Evolutionary conservation across 2,329 filamentous ascomycete species (phyloP).

Genomic region (Apiospora pterosperma): DNA sequence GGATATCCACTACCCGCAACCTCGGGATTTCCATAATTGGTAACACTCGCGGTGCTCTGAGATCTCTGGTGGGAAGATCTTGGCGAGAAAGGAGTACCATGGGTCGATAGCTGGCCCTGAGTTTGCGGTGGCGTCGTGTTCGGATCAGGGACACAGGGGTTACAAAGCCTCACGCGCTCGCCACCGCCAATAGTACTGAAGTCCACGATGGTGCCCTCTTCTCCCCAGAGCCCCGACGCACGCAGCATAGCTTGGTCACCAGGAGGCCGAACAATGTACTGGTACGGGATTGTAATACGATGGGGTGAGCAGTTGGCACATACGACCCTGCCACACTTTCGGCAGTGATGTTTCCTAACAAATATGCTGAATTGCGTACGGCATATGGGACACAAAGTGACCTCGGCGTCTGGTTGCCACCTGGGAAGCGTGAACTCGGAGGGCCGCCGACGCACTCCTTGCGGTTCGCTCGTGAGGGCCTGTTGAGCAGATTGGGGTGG

Average conservation of each 20-base stretch:
- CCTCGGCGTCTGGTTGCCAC: constrained; percentile 89
- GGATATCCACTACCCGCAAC: not conserved
- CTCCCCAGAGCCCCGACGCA: constrained; percentile 34
- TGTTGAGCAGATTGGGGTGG: not conserved
- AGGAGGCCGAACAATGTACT: constrained; percentile 85
- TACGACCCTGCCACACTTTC: constrained; percentile 92
- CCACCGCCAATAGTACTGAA: constrained; percentile 48
- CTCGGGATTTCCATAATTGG: constrained; percentile 23
- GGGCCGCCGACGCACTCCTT: constrained; percentile 6
- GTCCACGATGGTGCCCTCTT: constrained; percentile 39
- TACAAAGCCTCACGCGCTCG: constrained; percentile 57
- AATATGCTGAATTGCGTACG: constrained; percentile 75
- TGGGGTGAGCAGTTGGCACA: constrained; percentile 89
- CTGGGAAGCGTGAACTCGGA: constrained; percentile 59
- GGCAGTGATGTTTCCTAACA: constrained; percentile 89
- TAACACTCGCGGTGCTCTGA: constrained; percentile 39
- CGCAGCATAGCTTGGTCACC: constrained; percentile 29
- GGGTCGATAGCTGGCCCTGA: constrained; percentile 27
- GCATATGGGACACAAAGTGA: constrained; percentile 82
- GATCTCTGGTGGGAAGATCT: constrained; percentile 40
- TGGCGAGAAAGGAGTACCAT: constrained; percentile 24
- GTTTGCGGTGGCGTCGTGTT: constrained; percentile 54
- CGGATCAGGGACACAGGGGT: constrained; percentile 60
- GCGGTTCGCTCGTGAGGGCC: not conserved
- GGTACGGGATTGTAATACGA: constrained; percentile 88